These are phyloP conservation scores for Lagerstroemia speciosa DNA, from an alignment of 345 rosid species.

Conservation along the genomic window DNA sequence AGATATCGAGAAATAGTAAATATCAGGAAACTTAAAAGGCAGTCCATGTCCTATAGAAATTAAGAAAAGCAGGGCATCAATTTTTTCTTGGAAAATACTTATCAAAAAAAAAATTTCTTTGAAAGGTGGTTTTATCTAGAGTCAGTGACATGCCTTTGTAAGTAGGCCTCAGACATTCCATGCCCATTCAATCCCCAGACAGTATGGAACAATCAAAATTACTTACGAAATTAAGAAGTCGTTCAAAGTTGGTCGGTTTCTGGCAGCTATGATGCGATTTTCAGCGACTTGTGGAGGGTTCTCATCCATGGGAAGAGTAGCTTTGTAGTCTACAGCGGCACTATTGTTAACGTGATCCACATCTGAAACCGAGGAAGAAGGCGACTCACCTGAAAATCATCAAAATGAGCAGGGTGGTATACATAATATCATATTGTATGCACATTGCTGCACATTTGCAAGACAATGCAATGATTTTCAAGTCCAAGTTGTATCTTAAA, in stretches of 20 bases:
- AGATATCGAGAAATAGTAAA: no score
- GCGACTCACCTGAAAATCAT: slow-evolving; percentile 70
- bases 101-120: no score
- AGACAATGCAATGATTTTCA: neutral
- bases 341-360: slow-evolving; percentile 82
- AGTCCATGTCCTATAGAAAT: no score
- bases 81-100: no score
- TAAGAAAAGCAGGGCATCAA: no score
- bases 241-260: slow-evolving; percentile 44
- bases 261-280: slow-evolving; percentile 55
- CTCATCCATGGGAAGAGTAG: slow-evolving; percentile 49
- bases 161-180: no score
- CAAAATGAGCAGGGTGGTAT: neutral
- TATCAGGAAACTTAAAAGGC: no score
- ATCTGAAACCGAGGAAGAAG: slow-evolving; percentile 97
- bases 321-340: slow-evolving; percentile 57
- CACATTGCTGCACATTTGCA: neutral
- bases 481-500: neutral
- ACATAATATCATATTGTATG: neutral
- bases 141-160: no score
- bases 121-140: no score
- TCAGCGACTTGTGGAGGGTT: slow-evolving; percentile 75
- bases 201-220: neutral
- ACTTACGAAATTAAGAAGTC: slow-evolving; percentile 83
- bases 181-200: neutral